Evolutionary conservation across 805 yeast genomes (phyloP), one percentile per base, ranked within the genome.

Genomic region (Candida ficus): DNA sequence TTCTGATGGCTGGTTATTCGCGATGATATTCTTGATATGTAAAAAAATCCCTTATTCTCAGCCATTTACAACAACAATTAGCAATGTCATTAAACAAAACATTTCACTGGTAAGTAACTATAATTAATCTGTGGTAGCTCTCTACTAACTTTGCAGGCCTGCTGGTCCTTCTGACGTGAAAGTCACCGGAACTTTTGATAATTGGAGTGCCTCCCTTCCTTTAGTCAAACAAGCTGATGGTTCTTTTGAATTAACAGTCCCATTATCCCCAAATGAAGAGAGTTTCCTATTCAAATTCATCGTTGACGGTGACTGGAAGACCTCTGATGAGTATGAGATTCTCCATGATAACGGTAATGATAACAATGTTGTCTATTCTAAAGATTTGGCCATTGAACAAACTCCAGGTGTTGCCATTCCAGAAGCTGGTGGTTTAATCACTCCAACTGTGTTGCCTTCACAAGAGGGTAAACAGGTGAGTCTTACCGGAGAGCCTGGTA

Each of bases 141-240:
- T 71, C 43, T 12, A n/a, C 16, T 27, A 19, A 5, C 8, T 16
- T 3, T 9, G 34, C 33, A 56, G 75, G 73, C 72, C 76, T 39
- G 54, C 63, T 9, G 84, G 87, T 43, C 76, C 76, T 12, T 43
- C 57, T 22, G 70, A 70, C 28, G 90, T 83, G 43, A 67, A 76
- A 49, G 75, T 83, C 38, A 82, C 89, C 17, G 90, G 90, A 45
- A 70, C 78, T 39, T 80, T 81, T 53, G 87, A 80, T 54, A 66
- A 76, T 53, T 83, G 90, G 90, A 54, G 71, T 35, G 75, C 80
- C 45, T 58, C 78, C 2, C 61, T 78, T 39, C 80, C 78, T 16
- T 62, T 82, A 45, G 84, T 79, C 33, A 75, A 80, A 53, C 73
- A 73, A 43, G 61, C 73, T 8, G 76, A 71, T 51, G 85, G 83